Percentiles rank a stretch among this genome's conserved stretches.
Conservation (phyloP, 257 asterid genomes). For the Solanum stenotomum region DNA sequence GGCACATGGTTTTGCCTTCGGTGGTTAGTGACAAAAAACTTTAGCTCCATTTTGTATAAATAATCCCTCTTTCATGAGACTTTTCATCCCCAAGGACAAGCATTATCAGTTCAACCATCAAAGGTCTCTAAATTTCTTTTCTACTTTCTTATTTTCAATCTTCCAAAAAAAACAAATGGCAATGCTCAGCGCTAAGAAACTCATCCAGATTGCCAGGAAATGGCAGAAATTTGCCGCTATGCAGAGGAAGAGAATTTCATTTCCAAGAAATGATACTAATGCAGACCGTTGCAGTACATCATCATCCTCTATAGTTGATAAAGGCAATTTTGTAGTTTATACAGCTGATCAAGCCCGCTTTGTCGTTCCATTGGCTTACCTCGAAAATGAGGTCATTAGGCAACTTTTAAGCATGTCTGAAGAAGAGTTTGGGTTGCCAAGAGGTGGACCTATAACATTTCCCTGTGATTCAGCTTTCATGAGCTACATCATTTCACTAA, state of each 20-base stretch:
- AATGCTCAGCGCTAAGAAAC: not conserved
- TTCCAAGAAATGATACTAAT: not conserved
- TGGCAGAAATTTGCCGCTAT: not conserved
- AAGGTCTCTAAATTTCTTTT: not conserved
- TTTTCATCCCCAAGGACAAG: not conserved
- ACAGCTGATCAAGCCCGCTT: conserved; percentile 12
- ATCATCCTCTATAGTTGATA: not conserved
- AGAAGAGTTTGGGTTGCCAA: not conserved
- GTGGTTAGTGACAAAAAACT: not conserved
- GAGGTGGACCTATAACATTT: conserved; percentile 7
- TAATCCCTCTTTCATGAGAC: not conserved
- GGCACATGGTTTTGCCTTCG: not conserved
- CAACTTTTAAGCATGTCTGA: too few species aligned
- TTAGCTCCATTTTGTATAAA: not conserved
- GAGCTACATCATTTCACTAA: conserved; percentile 9
- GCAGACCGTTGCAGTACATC: not conserved
- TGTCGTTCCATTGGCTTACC: conserved; percentile 5
- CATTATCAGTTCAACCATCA: not conserved
- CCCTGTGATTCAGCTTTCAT: conserved; percentile 19
- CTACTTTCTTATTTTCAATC: not conserved
- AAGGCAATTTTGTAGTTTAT: too few species aligned
- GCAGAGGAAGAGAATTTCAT: not conserved
- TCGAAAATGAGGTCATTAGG: too few species aligned
- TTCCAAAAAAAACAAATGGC: not conserved
- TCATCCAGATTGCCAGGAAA: not conserved